Conservation (phyloP, 2,329 filamentous ascomycete genomes). For the Geosmithia morbida region DNA sequence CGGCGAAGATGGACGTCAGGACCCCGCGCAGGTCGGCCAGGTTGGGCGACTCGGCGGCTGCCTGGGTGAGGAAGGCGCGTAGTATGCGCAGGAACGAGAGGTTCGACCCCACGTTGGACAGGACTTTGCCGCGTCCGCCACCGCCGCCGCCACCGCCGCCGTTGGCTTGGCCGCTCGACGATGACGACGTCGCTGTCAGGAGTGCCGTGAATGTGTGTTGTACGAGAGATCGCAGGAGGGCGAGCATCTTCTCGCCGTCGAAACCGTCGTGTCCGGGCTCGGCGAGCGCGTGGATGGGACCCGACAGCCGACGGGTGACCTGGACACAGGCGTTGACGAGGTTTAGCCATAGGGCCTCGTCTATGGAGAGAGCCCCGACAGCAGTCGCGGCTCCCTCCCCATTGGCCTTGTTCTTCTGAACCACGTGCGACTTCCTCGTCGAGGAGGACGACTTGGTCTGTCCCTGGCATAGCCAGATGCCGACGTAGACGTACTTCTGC, state of each 20-base stretch:
- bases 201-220: constrained; percentile 86
- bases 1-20: constrained; percentile 79
- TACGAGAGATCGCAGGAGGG: constrained; percentile 61
- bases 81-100: constrained; percentile 80
- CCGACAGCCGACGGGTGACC: constrained; percentile 49
- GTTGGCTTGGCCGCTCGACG: constrained; percentile 13
- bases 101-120: constrained; percentile 32
- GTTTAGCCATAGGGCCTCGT: constrained; percentile 45
- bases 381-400: too few relatives aligned
- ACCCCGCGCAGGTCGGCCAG: constrained; percentile 77
- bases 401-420: constrained; percentile 36
- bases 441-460: constrained; percentile 48
- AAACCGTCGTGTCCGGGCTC: constrained; percentile 15
- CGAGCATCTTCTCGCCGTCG: constrained; percentile 47
- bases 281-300: constrained; percentile 28
- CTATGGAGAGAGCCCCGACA: constrained; percentile 30
- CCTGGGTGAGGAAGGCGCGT: constrained; percentile 73
- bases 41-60: constrained; percentile 68
- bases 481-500: constrained; percentile 82
- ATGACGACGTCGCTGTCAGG: constrained; percentile 56
- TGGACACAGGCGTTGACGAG: constrained; percentile 46
- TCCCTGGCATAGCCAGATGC: constrained; percentile 88
- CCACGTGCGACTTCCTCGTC: constrained; percentile 22
- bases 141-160: not conserved
- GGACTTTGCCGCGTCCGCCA: constrained; percentile 10